Conservation (phyloP, 2,329 filamentous ascomycete species). For the Calcarisporium arbuscula region DNA sequence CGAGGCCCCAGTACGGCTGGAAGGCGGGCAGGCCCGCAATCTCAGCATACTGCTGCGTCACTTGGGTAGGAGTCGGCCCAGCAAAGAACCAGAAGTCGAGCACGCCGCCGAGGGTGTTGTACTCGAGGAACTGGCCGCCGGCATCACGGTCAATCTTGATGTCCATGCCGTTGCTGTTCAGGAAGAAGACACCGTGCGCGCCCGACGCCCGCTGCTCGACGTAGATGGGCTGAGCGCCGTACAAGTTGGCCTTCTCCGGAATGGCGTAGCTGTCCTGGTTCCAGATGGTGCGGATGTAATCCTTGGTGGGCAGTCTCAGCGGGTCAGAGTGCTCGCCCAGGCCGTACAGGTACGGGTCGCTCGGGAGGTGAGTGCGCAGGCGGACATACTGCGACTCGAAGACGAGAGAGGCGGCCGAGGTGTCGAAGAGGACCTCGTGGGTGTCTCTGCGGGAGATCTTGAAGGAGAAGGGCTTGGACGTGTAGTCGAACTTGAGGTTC, state of each 20-base stretch:
- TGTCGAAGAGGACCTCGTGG: constrained; percentile 59
- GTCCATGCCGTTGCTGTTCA: constrained; percentile 73
- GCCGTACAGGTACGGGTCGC: constrained; percentile 67
- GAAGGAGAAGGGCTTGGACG: constrained; percentile 58
- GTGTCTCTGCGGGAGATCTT: constrained; percentile 39
- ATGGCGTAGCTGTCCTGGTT: constrained; percentile 60
- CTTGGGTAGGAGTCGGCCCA: constrained; percentile 61
- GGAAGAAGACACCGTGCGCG: constrained; percentile 69
- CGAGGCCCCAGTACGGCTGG: constrained; percentile 77
- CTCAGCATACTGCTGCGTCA: constrained; percentile 64
- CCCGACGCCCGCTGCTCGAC: constrained; percentile 45
- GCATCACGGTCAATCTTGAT: constrained; percentile 59
- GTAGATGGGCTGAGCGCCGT: constrained; percentile 73
- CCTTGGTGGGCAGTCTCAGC: constrained; percentile 59
- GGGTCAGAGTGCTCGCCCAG: constrained; percentile 72
- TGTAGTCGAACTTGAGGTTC: constrained; percentile 41
- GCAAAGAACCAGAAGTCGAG: constrained; percentile 77
- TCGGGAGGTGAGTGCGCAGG: constrained; percentile 63
- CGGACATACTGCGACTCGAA: constrained; percentile 76
- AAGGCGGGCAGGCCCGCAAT: constrained; percentile 66
- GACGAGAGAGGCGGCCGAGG: constrained; percentile 57
- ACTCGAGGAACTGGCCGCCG: constrained; percentile 65
- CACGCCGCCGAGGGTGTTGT: constrained; percentile 71
- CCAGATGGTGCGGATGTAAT: constrained; percentile 60
- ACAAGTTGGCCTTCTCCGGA: constrained; percentile 61